Evolutionary conservation across 2,329 filamentous ascomycete species (phyloP), one percentile per base, ranked within the genome.

Genomic region (Talaromyces amestolkiae): DNA sequence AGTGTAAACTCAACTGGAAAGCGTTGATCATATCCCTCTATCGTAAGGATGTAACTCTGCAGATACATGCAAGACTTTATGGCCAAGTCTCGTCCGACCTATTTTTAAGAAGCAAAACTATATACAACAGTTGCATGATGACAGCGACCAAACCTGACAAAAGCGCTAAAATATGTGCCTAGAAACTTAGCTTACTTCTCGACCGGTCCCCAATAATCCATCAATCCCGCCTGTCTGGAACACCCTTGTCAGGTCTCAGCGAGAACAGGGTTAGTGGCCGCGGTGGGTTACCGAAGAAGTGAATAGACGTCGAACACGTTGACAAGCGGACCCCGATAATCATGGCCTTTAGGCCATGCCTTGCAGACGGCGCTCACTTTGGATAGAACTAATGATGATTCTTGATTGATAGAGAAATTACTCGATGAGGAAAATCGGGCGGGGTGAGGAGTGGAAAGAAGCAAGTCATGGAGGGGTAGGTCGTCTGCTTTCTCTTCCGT

Each of bases 241-340:
- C 53, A 56, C 53, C 53, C 53, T 56, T 39, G 53, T 56, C 53
- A 22, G 53, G 33, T 9, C 33, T 56, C 33, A 56, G 31, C 10
- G 4, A 56, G 17, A 27, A 37, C 33, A 6, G 53, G 53, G 22
- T 22, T 56, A 37, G 53, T 56, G n/a, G 33, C 53, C 19, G 53
- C 19, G 33, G 33, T 56, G 53, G 51, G 8, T 31, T 31, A 4
- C n/a, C 53, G 10, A 24, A 39, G 10, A 39, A 39, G n/a, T 56
- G 53, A 56, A 56, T 56, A 37, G n/a, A 39, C 11, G 19, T 56
- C 31, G 53, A 56, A 56, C 53, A 37, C 53, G 53, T 56, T 56
- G 53, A 37, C 53, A 56, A 11, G 24, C 15, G 49, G 10, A 24
- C 2, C 53, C 33, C 11, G 19, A 13, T 39, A 39, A 37, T 37